These are phyloP conservation scores for Wallacemonas collosoma DNA, from an alignment of 208 protist species.

Conservation along the genomic window DNA sequence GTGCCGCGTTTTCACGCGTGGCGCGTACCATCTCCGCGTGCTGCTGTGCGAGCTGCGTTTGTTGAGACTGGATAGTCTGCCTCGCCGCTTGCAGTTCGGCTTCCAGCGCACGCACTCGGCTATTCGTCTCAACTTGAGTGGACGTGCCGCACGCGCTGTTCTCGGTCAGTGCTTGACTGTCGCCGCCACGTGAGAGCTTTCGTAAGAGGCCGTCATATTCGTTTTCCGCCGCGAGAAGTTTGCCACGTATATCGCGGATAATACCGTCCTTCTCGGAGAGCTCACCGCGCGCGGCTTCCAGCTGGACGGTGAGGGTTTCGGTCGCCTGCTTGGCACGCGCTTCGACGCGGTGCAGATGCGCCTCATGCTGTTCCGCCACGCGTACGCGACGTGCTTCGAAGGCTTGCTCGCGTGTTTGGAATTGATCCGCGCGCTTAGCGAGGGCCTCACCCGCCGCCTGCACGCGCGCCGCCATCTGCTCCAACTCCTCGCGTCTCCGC, in stretches of 20 bases:
- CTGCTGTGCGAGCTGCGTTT: constrained; percentile 38
- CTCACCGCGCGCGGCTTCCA: constrained; percentile 52
- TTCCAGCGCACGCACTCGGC: constrained; percentile 32
- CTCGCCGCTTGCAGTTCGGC: constrained; percentile 37
- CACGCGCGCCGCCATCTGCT: constrained; percentile 63
- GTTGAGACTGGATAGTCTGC: constrained; percentile 37
- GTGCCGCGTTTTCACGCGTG: constrained; percentile 34
- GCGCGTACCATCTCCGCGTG: constrained; percentile 20
- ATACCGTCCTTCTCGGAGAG: constrained; percentile 56
- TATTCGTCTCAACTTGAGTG: too few relatives aligned
- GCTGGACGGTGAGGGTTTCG: constrained; percentile 50
- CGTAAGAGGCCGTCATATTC: constrained; percentile 76
- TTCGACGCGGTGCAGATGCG: constrained; percentile 66
- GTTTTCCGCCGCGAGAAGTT: constrained; percentile 47
- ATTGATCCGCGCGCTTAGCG: constrained; percentile 52
- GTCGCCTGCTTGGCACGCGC: constrained; percentile 43
- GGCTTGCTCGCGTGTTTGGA: constrained; percentile 76
- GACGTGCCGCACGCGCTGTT: too few relatives aligned
- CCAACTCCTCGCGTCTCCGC: constrained; percentile 50
- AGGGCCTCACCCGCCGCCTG: constrained; percentile 58
- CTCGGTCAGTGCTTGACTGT: neutral
- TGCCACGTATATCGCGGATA: constrained; percentile 48
- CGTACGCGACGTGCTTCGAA: constrained; percentile 69
- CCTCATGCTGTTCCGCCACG: constrained; percentile 84
- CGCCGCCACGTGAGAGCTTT: constrained; percentile 29